These are phyloP conservation scores for Solanum rostratum DNA, from an alignment of 257 asterid species.

Conservation along the genomic window DNA sequence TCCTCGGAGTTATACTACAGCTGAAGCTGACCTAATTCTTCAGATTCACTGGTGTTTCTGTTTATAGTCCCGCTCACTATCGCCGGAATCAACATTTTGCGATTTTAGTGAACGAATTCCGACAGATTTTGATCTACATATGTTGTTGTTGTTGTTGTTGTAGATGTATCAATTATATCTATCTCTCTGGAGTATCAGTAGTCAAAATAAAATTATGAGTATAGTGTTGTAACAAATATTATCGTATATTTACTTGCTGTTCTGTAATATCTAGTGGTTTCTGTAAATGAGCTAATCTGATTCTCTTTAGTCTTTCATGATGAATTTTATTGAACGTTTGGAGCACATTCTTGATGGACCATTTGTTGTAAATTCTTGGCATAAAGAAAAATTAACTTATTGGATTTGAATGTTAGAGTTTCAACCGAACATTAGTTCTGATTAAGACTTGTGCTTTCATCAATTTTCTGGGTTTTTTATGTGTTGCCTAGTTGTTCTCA, in stretches of 20 bases:
- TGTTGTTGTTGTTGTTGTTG: too few relatives aligned
- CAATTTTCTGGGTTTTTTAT: neutral
- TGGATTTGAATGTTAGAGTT: neutral
- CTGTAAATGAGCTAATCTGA: neutral
- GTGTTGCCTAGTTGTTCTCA: neutral
- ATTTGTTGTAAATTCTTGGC: neutral
- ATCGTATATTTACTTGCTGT: neutral
- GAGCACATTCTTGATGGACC: neutral
- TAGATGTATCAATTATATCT: neutral
- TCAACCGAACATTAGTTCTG: neutral
- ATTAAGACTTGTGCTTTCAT: neutral
- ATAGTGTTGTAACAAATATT: too few relatives aligned
- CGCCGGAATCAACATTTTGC: too few relatives aligned
- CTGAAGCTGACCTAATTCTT: slow-evolving; percentile 25
- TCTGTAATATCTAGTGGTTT: neutral
- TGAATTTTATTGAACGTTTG: neutral
- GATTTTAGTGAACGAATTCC: too few relatives aligned
- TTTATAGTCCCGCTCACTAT: neutral
- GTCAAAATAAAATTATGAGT: neutral
- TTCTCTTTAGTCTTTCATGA: neutral
- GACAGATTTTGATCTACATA: too few relatives aligned
- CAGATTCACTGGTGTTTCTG: slow-evolving; percentile 7
- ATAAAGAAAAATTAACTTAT: neutral
- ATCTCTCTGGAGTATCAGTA: neutral
- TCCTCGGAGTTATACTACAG: slow-evolving; percentile 3